Evolutionary conservation across 371 early-diverging fungal genomes (phyloP).

Genomic region (Syncephalastrum contaminatum): DNA sequence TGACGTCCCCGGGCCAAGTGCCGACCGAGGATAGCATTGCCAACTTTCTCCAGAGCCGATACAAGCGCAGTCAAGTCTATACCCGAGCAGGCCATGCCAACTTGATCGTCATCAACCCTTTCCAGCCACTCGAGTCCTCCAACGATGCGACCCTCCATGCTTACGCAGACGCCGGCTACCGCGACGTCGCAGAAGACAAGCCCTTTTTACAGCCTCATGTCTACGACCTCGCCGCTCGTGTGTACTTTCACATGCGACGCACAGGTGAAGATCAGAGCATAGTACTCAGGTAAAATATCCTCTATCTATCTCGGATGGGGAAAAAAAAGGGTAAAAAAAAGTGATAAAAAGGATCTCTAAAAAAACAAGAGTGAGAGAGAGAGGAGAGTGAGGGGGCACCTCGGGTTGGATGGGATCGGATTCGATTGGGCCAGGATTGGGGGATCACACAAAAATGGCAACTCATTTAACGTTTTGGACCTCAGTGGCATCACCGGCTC

Average conservation of each 20-base stretch:
- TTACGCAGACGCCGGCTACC: constrained; percentile 58
- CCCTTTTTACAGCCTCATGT: constrained; percentile 55
- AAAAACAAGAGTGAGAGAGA: background rate
- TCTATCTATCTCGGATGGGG: constrained; percentile 10
- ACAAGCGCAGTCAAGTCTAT: constrained; percentile 56
- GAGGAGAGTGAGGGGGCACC: background rate
- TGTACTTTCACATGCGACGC: constrained; percentile 79
- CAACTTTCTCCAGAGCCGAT: constrained; percentile 52
- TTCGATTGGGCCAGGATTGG: no score
- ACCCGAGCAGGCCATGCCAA: constrained; percentile 59
- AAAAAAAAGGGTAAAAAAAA: background rate
- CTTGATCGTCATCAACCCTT: constrained; percentile 63
- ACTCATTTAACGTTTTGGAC: constrained; percentile 1
- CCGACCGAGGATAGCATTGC: constrained; percentile 59
- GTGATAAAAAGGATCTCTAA: constrained; percentile 3
- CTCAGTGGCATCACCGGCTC: constrained; percentile 80
- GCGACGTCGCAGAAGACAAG: constrained; percentile 42
- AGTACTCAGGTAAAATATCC: constrained; percentile 64
- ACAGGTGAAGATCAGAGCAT: constrained; percentile 82
- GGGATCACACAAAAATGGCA: no score
- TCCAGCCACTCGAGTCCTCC: constrained; percentile 46
- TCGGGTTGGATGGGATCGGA: no score
- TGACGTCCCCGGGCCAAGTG: constrained; percentile 32
- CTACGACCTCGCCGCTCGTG: constrained; percentile 62
- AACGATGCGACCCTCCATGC: constrained; percentile 55